phyloP scores from a whole-genome alignment of 495 filamentous ascomycete species.

The Neurospora cerealis region DNA sequence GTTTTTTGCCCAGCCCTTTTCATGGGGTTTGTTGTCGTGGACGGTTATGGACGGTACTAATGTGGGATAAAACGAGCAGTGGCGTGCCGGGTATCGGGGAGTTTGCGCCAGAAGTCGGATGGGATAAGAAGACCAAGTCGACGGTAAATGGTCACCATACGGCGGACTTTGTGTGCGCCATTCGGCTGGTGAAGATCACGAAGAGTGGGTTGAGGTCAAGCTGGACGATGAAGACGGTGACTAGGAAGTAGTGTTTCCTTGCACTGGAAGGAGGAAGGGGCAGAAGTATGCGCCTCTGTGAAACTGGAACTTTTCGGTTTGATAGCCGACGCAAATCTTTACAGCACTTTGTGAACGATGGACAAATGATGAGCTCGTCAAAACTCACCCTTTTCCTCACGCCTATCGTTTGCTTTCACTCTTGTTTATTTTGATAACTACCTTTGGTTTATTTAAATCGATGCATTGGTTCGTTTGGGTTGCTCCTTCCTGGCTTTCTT shows the following conservation, averaged over 20 bases:
- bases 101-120: background rate
- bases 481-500: background rate
- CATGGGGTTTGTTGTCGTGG: too few species aligned
- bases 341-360: too few species aligned
- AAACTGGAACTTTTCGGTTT: background rate
- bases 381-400: too few species aligned
- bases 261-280: background rate
- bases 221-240: conserved; percentile 2
- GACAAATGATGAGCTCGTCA: too few species aligned
- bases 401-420: too few species aligned
- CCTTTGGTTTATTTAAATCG: too few species aligned
- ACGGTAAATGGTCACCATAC: background rate
- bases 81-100: background rate
- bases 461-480: background rate
- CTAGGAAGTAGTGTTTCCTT: background rate
- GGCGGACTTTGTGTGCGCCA: conserved; percentile 5
- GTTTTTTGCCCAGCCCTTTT: too few species aligned
- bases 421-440: too few species aligned
- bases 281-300: too few species aligned
- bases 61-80: background rate
- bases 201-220: conserved; percentile 1
- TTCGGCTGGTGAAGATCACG: conserved; percentile 4
- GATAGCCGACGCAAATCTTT: too few species aligned
- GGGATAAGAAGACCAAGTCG: background rate
- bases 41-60: background rate